Base-by-base conservation (phyloP, 352 stramenopile species). In the Pythium volutum region DNA sequence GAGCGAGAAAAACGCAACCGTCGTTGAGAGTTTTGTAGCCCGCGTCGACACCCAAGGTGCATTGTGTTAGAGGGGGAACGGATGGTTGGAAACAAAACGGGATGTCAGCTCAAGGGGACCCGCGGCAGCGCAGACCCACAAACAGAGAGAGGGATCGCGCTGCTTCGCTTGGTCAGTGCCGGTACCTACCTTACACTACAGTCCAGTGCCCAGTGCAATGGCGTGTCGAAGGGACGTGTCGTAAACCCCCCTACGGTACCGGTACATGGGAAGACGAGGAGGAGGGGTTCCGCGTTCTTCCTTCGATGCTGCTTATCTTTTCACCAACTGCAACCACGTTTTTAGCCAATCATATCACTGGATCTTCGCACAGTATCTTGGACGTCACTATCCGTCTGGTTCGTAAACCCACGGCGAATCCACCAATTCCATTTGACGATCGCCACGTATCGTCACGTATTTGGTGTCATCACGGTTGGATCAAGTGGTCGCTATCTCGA, bases 241-340 rank as follows among this genome's bases (percentile, higher is more conserved):
- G 45, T 48, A 54, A 56, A 58, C 51, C 34, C 55, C 50, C 56
- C 56, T 63, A 64, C 57, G 41, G 48, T 42, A 31, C 55, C 57
- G 41, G 48, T 42, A 31, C 55, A 27, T 29, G 46, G 36, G 31
- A 45, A 39, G 48, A 26, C 34, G 39, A 42, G 39, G 14, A 54
- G 46, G 38, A 53, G 57, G 57, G 48, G 42, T 56, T 64, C 46
- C 29, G 25, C 15, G 48, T 47, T 55, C 50, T 73, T 73, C 57
- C 52, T 70, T 69, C 62, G 58, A 70, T 67, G 66, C 56, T 68
- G 57, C 48, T 64, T 64, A 38, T 64, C 57, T 64, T 64, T 64
- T 71, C 48, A 57, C 57, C 52, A 59, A 55, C 53, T 59, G 50
- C 49, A 63, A 73, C 50, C 20, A 47, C 14, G 41, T 48, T 71